Percentiles rank a stretch among this genome's conserved stretches.
These are phyloP conservation scores for Chamaecrista fasciculata DNA, from an alignment of 306 rosid genomes.

Conservation along the genomic window DNA sequence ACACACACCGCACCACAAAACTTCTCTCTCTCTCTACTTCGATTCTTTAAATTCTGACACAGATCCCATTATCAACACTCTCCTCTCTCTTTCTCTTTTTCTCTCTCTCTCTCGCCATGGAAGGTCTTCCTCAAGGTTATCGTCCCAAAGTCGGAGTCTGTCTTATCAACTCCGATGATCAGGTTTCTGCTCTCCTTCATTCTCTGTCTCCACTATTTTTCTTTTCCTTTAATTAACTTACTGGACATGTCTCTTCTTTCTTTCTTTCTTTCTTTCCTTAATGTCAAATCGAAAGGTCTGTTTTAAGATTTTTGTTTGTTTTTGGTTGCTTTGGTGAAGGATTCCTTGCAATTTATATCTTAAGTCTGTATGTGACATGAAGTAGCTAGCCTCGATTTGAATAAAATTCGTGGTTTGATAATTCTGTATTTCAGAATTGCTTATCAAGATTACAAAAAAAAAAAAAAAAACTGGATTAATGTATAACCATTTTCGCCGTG, in stretches of 20 bases:
- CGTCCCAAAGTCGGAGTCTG: slow-evolving; percentile 99
- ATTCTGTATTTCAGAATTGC: neutral
- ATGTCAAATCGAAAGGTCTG: slow-evolving; percentile 6
- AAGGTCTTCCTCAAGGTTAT: slow-evolving; percentile 84
- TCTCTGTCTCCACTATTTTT: neutral
- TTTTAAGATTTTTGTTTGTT: neutral
- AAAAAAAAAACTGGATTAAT: neutral
- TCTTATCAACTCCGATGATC: slow-evolving; percentile 76
- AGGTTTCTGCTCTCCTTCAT: slow-evolving; percentile 40
- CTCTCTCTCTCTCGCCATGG: slow-evolving; percentile 46
- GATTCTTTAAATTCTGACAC: neutral
- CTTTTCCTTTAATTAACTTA: neutral
- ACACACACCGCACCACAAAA: neutral
- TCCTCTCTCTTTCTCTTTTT: neutral
- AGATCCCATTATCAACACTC: neutral
- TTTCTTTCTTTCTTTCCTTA: neutral
- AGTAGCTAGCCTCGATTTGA: neutral
- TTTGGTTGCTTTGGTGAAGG: neutral
- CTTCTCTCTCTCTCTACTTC: neutral
- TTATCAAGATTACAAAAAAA: slow-evolving; percentile 32
- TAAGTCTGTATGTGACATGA: neutral
- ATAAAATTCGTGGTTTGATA: neutral
- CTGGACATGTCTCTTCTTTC: too few species aligned
- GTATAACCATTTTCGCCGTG: neutral
- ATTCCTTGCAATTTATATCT: neutral